These are phyloP conservation scores for Globisporangium paddicum DNA, from an alignment of 352 stramenopile species.

Conservation along the genomic window DNA sequence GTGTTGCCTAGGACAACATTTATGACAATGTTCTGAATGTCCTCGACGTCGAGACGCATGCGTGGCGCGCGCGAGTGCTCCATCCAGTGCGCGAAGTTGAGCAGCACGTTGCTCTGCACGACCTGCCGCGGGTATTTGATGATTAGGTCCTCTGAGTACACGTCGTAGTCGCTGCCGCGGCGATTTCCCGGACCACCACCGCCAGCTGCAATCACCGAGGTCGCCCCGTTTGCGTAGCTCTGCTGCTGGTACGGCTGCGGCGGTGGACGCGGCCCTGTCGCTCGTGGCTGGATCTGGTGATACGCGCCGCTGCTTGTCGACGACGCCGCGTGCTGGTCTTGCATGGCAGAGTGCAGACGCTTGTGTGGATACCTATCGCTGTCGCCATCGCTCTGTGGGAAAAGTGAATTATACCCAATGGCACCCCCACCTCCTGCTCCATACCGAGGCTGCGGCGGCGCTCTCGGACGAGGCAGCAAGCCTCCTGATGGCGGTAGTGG, in stretches of 20 bases:
- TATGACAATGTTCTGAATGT: constrained; percentile 59
- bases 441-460: not conserved
- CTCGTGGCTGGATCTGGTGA: not conserved
- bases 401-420: too few relatives aligned
- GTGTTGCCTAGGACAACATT: constrained; percentile 26
- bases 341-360: constrained; percentile 26
- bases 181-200: not conserved
- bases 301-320: not conserved
- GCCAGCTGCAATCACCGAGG: not conserved
- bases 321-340: constrained; percentile 5
- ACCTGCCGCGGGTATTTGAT: constrained; percentile 66
- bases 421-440: constrained; percentile 10
- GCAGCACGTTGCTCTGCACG: constrained; percentile 51
- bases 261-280: constrained; percentile 5
- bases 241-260: constrained; percentile 7
- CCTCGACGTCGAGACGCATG: constrained; percentile 48
- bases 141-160: constrained; percentile 58
- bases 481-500: not conserved
- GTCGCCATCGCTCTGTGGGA: not conserved
- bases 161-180: constrained; percentile 27
- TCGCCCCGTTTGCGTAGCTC: constrained; percentile 3
- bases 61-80: constrained; percentile 32
- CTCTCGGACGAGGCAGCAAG: not conserved
- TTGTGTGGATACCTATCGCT: constrained; percentile 17
- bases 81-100: constrained; percentile 74